Conservation (phyloP, 352 stramenopile species). For the Blastocystis sp. region DNA sequence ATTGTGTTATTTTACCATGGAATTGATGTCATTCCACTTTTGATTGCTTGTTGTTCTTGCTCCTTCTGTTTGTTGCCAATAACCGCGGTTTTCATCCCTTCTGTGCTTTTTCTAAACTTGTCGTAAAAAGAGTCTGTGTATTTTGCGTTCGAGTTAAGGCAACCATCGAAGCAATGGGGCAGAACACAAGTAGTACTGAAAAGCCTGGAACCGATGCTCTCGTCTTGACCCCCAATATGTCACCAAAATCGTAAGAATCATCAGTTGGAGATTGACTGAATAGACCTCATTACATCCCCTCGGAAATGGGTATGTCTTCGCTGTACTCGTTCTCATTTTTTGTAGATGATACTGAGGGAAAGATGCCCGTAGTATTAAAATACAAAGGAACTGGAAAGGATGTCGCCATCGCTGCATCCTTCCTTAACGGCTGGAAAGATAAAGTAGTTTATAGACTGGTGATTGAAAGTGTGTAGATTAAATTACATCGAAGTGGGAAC, state of each 20-base stretch:
- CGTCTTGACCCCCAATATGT: conserved; percentile 28
- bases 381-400: conserved; percentile 54
- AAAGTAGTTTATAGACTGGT: background rate
- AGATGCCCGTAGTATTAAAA: conserved; percentile 52
- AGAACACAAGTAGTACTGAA: conserved; percentile 61
- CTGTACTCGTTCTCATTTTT: background rate
- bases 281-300: conserved; percentile 21
- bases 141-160: background rate
- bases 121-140: background rate
- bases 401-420: conserved; percentile 44
- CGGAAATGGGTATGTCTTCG: conserved; percentile 16
- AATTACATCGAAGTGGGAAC: conserved; percentile 66
- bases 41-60: no score
- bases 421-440: conserved; percentile 59
- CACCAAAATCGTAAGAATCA: conserved; percentile 25
- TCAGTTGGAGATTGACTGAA: background rate
- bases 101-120: background rate
- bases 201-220: conserved; percentile 27
- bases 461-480: conserved; percentile 29
- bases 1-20: no score
- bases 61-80: conserved; percentile 1
- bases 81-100: background rate
- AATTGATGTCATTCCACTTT: no score
- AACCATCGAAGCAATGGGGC: conserved; percentile 3
- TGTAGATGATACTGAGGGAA: conserved; percentile 40